phyloP scores from a whole-genome alignment of 208 protist species.

The Trypanosoma cruzi region DNA sequence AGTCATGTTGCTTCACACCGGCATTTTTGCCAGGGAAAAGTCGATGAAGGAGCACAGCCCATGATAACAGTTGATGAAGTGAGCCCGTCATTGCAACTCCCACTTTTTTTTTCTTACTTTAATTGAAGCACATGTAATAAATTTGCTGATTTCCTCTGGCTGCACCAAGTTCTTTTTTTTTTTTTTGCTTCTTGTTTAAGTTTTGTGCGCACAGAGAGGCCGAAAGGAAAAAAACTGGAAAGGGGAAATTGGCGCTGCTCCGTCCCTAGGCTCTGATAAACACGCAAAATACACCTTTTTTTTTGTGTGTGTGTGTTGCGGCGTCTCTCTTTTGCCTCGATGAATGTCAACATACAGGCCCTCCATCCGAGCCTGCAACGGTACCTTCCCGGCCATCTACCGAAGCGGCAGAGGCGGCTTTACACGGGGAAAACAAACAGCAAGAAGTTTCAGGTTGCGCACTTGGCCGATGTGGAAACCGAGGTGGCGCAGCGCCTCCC shows the following conservation, averaged over 20 bases:
- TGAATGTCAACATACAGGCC: not conserved
- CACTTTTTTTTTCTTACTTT: conserved; percentile 34
- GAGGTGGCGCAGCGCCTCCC: conserved; percentile 11
- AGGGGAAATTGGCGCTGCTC: no score
- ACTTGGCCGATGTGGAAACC: not conserved
- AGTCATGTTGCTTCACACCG: not conserved
- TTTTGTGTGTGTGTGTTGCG: conserved; percentile 3
- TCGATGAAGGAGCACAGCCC: not conserved
- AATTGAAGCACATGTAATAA: no score
- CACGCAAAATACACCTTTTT: no score
- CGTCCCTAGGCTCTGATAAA: no score
- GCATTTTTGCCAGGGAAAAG: conserved; percentile 13
- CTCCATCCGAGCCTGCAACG: conserved; percentile 20
- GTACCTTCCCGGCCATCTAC: conserved; percentile 24
- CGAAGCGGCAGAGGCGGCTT: conserved; percentile 10
- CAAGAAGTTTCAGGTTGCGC: not conserved
- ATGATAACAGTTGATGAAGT: not conserved
- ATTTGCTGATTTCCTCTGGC: no score
- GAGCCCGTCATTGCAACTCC: no score
- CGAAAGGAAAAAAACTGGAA: no score
- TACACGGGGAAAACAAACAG: conserved; percentile 25
- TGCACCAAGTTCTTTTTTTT: no score
- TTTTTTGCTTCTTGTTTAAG: no score
- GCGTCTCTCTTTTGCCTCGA: not conserved
- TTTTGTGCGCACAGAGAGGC: no score